Base-by-base conservation (phyloP, 768 basidiomycete species). In the Boletus subcaerulescens region DNA sequence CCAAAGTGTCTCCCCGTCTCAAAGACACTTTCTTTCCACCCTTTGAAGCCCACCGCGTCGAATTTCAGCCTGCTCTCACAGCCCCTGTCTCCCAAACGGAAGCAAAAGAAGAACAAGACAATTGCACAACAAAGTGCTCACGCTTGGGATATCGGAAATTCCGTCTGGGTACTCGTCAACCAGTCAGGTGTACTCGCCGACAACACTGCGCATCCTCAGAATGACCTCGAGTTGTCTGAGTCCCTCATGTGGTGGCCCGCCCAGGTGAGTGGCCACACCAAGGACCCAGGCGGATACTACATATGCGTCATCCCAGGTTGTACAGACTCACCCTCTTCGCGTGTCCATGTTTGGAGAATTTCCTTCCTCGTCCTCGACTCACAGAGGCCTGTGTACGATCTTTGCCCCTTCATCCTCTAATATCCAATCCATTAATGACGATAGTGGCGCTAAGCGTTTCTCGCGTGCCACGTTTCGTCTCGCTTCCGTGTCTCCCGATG, bases 161-260 rank as follows among this genome's bases (percentile, higher is more conserved):
- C 75, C 35, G 79, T 83, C 4, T 85, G 83, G 82, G 76, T 85
- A 10, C 71, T 80, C 1, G 65, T 86, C 50, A 73, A 82, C 48
- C 68, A 71, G 17, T 64, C 59, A 6, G 76, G 74, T 15, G 55
- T 64, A 12, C 64, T 78, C 15, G 71, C 68, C 9, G 69, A 74
- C 38, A 68, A 63, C n/a, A 22, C 26, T 18, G 61, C 63, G 20
- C 59, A 69, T 20, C 45, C 63, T 20, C 65, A 63, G 3, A 67
- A 56, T 13, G 69, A 71, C 15, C 54, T 57, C 36, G 57, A 62
- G 12, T 52, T 15, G 4, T 45, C 56, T 8, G 57, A 60, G 6
- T 45, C 49, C 31, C 59, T 66, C 53, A 68, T 82, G 38, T 90
- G 88, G 88, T 90, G 88, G 88, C 88, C 88, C 20, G 85, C 77